Evolutionary conservation across 352 stramenopile species (phyloP).

Genomic region (Phytophthora multivora): DNA sequence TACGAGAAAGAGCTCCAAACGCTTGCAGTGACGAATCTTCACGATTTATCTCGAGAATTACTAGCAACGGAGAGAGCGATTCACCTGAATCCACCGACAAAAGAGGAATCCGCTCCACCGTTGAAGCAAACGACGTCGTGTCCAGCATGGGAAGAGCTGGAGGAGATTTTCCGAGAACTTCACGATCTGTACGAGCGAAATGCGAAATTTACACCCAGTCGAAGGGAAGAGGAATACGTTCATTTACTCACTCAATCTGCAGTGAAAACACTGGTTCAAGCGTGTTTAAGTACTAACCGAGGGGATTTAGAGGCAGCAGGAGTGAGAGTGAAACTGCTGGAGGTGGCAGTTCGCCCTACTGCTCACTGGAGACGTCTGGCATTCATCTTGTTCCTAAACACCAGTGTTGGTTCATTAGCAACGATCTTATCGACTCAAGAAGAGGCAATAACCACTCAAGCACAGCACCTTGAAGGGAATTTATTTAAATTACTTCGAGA

Average conservation of each 20-base stretch:
- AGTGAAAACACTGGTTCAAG: slow-evolving; percentile 25
- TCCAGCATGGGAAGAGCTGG: slow-evolving; percentile 34
- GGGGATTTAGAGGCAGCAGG: slow-evolving; percentile 21
- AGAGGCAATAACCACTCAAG: no score
- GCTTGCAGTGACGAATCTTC: slow-evolving; percentile 36
- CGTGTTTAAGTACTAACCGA: slow-evolving; percentile 12
- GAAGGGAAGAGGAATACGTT: slow-evolving; percentile 31
- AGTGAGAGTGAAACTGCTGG: slow-evolving; percentile 46
- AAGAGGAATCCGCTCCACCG: not conserved
- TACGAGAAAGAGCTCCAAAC: slow-evolving; percentile 15
- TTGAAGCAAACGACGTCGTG: slow-evolving; percentile 3
- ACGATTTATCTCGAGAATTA: slow-evolving; percentile 27
- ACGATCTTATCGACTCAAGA: slow-evolving; percentile 18
- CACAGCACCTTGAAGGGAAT: slow-evolving; percentile 24
- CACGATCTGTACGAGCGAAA: slow-evolving; percentile 32
- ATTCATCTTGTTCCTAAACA: slow-evolving; percentile 45
- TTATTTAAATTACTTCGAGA: slow-evolving; percentile 52
- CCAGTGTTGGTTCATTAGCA: slow-evolving; percentile 24
- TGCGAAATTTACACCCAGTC: slow-evolving; percentile 12
- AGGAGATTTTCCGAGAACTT: slow-evolving; percentile 42
- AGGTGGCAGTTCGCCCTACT: slow-evolving; percentile 44
- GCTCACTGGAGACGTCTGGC: slow-evolving; percentile 41
- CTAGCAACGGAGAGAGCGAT: slow-evolving; percentile 26
- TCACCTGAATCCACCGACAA: slow-evolving; percentile 1
- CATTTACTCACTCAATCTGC: slow-evolving; percentile 25